A percentile compares a stretch with the other conserved stretches of the same genome.
Evolutionary conservation across 164 flowering plant genomes (phyloP).

Genomic region (Piper betle): DNA sequence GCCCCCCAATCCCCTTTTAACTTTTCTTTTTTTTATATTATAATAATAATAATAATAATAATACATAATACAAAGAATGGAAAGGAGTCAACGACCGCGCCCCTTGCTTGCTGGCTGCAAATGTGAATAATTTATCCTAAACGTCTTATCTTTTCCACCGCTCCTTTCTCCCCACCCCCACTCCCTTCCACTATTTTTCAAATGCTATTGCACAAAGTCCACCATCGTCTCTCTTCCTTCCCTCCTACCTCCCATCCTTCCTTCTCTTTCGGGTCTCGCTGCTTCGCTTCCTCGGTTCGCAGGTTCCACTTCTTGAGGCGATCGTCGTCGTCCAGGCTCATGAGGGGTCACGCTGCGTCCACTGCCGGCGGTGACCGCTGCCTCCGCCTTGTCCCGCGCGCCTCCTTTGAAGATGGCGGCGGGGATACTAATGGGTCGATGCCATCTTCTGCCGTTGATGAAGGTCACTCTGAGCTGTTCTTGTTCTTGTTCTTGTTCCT

Average conservation of each 20-base stretch:
- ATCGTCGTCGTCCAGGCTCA: constrained; percentile 4
- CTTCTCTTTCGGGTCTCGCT: constrained; percentile 4
- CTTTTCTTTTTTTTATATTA: too few species aligned
- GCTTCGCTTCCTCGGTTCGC: constrained; percentile 9
- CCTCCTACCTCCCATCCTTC: constrained; percentile 2
- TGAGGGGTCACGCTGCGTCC: constrained; percentile 9
- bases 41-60: too few species aligned
- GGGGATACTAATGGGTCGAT: constrained; percentile 24
- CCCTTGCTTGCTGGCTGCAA: too few species aligned
- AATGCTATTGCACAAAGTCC: constrained; percentile 51
- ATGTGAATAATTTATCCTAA: too few species aligned
- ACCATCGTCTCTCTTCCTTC: constrained; percentile 34
- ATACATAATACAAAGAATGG: too few species aligned
- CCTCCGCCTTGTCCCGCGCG: constrained; percentile 23
- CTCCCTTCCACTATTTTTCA: too few species aligned
- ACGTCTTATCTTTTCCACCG: too few species aligned
- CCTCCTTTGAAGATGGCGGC: constrained; percentile 30
- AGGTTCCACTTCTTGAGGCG: constrained; percentile 6
- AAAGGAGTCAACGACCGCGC: too few species aligned
- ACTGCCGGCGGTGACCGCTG: constrained; percentile 23
- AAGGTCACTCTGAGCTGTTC: constrained; percentile 31
- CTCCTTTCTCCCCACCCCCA: too few species aligned
- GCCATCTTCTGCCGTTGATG: constrained; percentile 25
- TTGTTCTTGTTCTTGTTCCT: neutral
- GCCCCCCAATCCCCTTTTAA: too few species aligned